Conservation (phyloP, 2,329 filamentous ascomycete species). For the Falciphora oryzae region DNA sequence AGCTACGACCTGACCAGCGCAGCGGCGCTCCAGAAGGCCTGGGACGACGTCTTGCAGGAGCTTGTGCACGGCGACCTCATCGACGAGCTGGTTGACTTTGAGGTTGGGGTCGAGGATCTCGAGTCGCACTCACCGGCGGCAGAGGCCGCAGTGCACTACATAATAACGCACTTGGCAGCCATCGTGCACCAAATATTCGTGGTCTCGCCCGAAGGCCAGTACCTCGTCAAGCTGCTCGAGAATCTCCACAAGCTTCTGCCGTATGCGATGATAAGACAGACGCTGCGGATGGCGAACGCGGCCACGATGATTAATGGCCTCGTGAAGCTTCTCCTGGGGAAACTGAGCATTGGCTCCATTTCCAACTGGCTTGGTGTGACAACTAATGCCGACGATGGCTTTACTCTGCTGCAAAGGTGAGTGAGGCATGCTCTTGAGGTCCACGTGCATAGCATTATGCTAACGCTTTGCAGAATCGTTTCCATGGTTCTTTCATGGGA, state of each 20-base stretch:
- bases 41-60: conserved; percentile 60
- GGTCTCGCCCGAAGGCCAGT: conserved; percentile 68
- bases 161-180: conserved; percentile 66
- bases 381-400: conserved; percentile 65
- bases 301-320: conserved; percentile 77
- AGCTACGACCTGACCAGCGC: conserved; percentile 54
- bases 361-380: conserved; percentile 78
- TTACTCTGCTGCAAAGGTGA: conserved; percentile 67
- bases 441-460: neutral
- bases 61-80: conserved; percentile 63
- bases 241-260: conserved; percentile 66
- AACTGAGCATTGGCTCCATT: conserved; percentile 65
- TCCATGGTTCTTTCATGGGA: conserved; percentile 70
- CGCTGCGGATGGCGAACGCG: conserved; percentile 69
- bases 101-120: conserved; percentile 54
- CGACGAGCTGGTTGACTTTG: conserved; percentile 58
- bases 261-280: conserved; percentile 67
- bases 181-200: conserved; percentile 70
- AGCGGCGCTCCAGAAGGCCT: conserved; percentile 56
- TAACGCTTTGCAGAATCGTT: conserved; percentile 52
- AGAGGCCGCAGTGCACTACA: conserved; percentile 58
- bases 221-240: conserved; percentile 64
- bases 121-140: conserved; percentile 58
- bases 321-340: conserved; percentile 67
- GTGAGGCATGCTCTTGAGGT: neutral